Percentiles rank a stretch among this genome's conserved stretches.
phyloP scores from a whole-genome alignment of 2,329 filamentous ascomycete species.

The Trichophyton benhamiae region DNA sequence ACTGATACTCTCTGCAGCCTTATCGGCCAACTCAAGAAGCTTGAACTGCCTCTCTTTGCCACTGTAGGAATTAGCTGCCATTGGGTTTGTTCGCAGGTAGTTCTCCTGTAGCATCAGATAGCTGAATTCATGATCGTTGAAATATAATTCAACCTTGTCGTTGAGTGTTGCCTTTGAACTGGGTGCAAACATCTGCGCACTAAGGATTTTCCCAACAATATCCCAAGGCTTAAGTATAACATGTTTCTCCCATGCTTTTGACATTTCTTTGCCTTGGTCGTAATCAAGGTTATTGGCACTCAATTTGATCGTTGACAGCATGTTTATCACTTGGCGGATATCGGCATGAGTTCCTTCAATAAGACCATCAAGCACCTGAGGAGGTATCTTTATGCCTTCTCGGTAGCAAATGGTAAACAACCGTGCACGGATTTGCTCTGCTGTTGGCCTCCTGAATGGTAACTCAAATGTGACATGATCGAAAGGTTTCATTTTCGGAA shows the following conservation, averaged over 20 bases:
- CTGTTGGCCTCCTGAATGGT: constrained; percentile 75
- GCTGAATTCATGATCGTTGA: constrained; percentile 98
- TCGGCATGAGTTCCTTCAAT: constrained; percentile 94
- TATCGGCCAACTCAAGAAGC: constrained; percentile 70
- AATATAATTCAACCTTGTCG: constrained; percentile 97
- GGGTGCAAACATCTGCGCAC: constrained; percentile 69
- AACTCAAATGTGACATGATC: constrained; percentile 75
- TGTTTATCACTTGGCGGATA: constrained; percentile 96
- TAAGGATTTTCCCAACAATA: constrained; percentile 86
- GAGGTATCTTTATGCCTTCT: constrained; percentile 75
- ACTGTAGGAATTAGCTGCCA: constrained; percentile 48
- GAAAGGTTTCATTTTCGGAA: constrained; percentile 98
- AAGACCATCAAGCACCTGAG: constrained; percentile 74
- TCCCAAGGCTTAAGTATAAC: constrained; percentile 96
- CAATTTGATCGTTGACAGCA: constrained; percentile 88
- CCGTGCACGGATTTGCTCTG: constrained; percentile 79
- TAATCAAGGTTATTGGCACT: constrained; percentile 70
- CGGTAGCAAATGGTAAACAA: constrained; percentile 92
- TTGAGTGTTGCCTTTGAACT: constrained; percentile 79
- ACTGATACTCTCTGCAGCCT: constrained; percentile 89
- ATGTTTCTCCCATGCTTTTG: constrained; percentile 97
- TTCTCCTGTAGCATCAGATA: constrained; percentile 98
- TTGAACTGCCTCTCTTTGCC: constrained; percentile 64
- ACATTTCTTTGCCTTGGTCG: constrained; percentile 83
- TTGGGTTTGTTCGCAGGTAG: constrained; percentile 74